A percentile compares a stretch with the other conserved stretches of the same genome.
Evolutionary conservation across 805 yeast species (phyloP).

Genomic region (Pichia nakasei): DNA sequence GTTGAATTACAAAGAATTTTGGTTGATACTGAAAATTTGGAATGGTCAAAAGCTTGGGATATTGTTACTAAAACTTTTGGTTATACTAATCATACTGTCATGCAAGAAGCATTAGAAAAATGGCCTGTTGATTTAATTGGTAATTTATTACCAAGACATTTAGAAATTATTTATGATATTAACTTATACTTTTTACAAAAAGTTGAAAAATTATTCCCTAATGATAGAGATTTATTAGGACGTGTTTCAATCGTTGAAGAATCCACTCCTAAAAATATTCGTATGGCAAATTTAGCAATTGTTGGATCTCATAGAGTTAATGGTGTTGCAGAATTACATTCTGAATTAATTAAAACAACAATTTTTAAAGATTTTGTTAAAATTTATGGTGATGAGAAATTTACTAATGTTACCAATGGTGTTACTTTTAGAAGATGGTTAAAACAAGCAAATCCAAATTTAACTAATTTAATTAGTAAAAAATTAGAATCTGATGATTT

Average conservation of each 20-base stretch:
- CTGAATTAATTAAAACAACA: slow-evolving; percentile 82
- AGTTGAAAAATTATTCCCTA: slow-evolving; percentile 72
- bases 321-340: slow-evolving; percentile 94
- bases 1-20: slow-evolving; percentile 83
- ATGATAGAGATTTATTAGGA: slow-evolving; percentile 53
- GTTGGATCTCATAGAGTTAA: slow-evolving; percentile 89
- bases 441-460: slow-evolving; percentile 81
- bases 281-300: slow-evolving; percentile 89
- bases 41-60: slow-evolving; percentile 81
- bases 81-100: slow-evolving; percentile 91
- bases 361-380: slow-evolving; percentile 85
- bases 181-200: slow-evolving; percentile 68
- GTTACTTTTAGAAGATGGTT: slow-evolving; percentile 96
- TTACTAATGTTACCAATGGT: slow-evolving; percentile 90
- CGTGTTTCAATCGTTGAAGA: slow-evolving; percentile 85
- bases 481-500: slow-evolving; percentile 63
- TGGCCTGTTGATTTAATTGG: slow-evolving; percentile 86
- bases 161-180: slow-evolving; percentile 83
- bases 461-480: slow-evolving; percentile 64
- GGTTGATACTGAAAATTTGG: slow-evolving; percentile 73
- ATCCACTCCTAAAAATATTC: slow-evolving; percentile 65
- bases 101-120: slow-evolving; percentile 91
- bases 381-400: slow-evolving; percentile 72
- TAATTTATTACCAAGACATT: slow-evolving; percentile 77
- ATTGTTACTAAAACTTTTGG: slow-evolving; percentile 77